A percentile compares a stretch with the other conserved stretches of the same genome.
Conservation (phyloP, 2,329 filamentous ascomycete genomes). For the Eutypa lata region DNA sequence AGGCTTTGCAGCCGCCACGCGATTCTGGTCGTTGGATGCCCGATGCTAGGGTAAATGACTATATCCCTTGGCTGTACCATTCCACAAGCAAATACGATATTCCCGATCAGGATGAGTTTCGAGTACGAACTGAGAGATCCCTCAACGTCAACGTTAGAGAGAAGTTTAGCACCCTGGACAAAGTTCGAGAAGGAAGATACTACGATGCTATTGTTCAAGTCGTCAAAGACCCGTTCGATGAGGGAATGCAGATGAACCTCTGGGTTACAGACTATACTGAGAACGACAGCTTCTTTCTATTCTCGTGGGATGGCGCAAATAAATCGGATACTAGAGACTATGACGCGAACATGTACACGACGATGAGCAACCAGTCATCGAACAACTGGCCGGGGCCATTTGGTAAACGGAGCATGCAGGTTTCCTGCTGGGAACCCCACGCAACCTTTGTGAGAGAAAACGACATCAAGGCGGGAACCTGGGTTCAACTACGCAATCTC, state of each 20-base stretch:
- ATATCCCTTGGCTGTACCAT: slow-evolving; percentile 48
- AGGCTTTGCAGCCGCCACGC: slow-evolving; percentile 23
- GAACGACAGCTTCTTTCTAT: slow-evolving; percentile 62
- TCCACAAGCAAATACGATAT: slow-evolving; percentile 40
- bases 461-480: slow-evolving; percentile 56
- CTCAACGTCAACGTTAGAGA: slow-evolving; percentile 42
- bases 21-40: slow-evolving; percentile 12
- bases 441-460: slow-evolving; percentile 52
- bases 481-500: slow-evolving; percentile 69
- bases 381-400: slow-evolving; percentile 69
- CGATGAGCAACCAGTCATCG: slow-evolving; percentile 25
- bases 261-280: slow-evolving; percentile 83
- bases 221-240: slow-evolving; percentile 47
- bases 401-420: slow-evolving; percentile 67
- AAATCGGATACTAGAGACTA: slow-evolving; percentile 39
- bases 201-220: slow-evolving; percentile 72
- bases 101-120: slow-evolving; percentile 43
- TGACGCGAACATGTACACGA: slow-evolving; percentile 54
- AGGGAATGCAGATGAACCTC: slow-evolving; percentile 51
- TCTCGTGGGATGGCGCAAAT: slow-evolving; percentile 28
- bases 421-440: slow-evolving; percentile 71
- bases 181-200: slow-evolving; percentile 55
- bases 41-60: slow-evolving; percentile 33
- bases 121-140: slow-evolving; percentile 34
- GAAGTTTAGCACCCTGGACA: slow-evolving; percentile 64